Percentiles rank a stretch among this genome's conserved stretches.
These are phyloP conservation scores for Tuber aestivum DNA, from an alignment of 495 filamentous ascomycete genomes.

Conservation along the genomic window DNA sequence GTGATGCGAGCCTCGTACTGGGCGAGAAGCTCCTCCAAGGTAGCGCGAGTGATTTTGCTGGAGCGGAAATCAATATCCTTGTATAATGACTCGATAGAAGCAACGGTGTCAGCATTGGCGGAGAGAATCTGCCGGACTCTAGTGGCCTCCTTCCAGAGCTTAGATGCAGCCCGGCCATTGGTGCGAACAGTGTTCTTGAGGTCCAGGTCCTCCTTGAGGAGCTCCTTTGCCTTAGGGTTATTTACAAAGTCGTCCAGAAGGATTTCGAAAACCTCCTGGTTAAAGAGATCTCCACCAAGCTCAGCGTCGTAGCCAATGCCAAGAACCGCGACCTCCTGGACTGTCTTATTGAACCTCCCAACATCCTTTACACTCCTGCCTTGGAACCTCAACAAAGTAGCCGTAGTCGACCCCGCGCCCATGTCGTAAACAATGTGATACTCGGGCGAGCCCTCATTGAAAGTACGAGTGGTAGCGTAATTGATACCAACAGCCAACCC, in stretches of 20 bases:
- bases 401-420: slow-evolving; percentile 95
- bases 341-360: slow-evolving; percentile 89
- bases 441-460: slow-evolving; percentile 86
- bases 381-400: slow-evolving; percentile 87
- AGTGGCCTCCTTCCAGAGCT: slow-evolving; percentile 88
- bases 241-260: slow-evolving; percentile 75
- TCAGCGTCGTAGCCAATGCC: slow-evolving; percentile 83
- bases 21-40: slow-evolving; percentile 77
- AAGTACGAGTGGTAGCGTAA: slow-evolving; percentile 85
- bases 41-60: slow-evolving; percentile 67
- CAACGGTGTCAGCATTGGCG: slow-evolving; percentile 75
- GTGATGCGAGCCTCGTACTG: slow-evolving; percentile 62
- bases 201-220: slow-evolving; percentile 52
- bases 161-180: slow-evolving; percentile 78
- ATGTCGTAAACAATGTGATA: slow-evolving; percentile 93
- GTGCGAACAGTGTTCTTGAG: slow-evolving; percentile 52
- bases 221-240: slow-evolving; percentile 62
- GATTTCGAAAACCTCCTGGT: slow-evolving; percentile 77
- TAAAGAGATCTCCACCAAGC: slow-evolving; percentile 84
- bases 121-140: slow-evolving; percentile 82
- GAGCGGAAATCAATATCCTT: slow-evolving; percentile 91
- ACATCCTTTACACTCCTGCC: slow-evolving; percentile 83
- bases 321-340: slow-evolving; percentile 85
- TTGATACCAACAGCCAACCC: slow-evolving; percentile 89
- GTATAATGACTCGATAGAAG: slow-evolving; percentile 80